Evolutionary conservation across 257 asterid species (phyloP), one percentile per base, ranked within the genome.

Genomic region (Solanum tarapatanum): DNA sequence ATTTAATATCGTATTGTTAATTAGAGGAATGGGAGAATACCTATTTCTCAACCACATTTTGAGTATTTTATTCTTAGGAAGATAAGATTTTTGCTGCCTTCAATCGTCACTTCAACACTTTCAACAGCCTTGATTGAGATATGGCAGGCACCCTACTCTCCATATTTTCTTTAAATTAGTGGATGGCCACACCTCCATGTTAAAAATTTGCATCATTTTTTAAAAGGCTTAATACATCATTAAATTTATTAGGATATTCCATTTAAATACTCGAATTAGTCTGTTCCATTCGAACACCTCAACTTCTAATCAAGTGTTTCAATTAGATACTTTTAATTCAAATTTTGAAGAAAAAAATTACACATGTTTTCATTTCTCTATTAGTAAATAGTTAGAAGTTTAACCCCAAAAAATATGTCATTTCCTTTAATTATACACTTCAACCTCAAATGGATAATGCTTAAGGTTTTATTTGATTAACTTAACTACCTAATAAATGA

Each of bases 11-110:
- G 13, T 13, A 43, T 82, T 10, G 12, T 89, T 64, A 14, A 36
- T 80, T 79, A 79, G 69, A n/a, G 62, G 88, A 14, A 89, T 93
- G 90, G 90, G 92, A 90, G 84, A 89, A 26, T 41, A 13, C 84
- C 84, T 24, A 77, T 13, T 77, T 77, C 64, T 80, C 68, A 80
- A 80, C 84, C 39, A 43, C 68, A 28, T 24, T 79, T 80, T 80
- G 66, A 43, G 84, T 43, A 26, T 80, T 45, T 80, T 26, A 45
- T 80, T 45, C 4, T 28, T 14, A 7, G 36, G 58, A 24, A 37
- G 83, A 76, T 39, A 0, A 39, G 84, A 37, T 24, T n/a, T 79
- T 79, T 16, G 64, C 13, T 79, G 64, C 64, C 37, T 32, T 30
- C 62, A 79, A 43, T 24, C 39, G 39, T 79, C 84, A 79, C 39